Evolutionary conservation across 345 rosid genomes (phyloP), one percentile per base, ranked within the genome.

Genomic region (Sonneratia alba): DNA sequence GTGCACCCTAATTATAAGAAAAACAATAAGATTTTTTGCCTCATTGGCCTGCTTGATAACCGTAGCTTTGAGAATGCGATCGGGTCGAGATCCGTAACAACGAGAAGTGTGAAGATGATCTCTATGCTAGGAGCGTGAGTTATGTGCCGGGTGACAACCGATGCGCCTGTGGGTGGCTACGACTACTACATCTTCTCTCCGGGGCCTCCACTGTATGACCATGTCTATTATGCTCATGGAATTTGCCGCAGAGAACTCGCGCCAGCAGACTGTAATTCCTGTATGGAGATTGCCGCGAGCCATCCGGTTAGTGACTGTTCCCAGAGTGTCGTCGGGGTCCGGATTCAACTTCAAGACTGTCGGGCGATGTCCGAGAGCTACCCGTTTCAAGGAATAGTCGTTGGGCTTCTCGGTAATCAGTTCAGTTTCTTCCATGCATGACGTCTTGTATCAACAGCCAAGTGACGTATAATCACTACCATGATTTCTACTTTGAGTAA

Each of bases 331-430:
- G 71, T 27, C 32, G 32, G 71, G 47, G 71, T 59, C 18, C 59
- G 48, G 24, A 69, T 69, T 21, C 71, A 68, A 32, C 71, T 68
- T 42, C 57, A 68, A 5, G 56, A 68, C 19, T 68, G 71, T 10
- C 34, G 37, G 21, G 56, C 27, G 18, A 69, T 57, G 56, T 47
- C 47, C 59, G 59, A 69, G 37, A 32, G 11, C 3, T 24, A 69
- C 24, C 36, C 6, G 21, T 69, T 69, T 69, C 8, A 24, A 69
- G 36, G 13, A 48, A 37, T 47, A 43, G n/a, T 19, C 18, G 16
- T 47, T 7, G 11, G 51, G 59, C 1, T 18, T 18, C 53, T 48
- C 14, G 18, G 53, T 48, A 48, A 4, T 40, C 43, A 40, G 43
- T 40, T 40, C 7, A 40, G 43, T 40, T 40, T 40, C 43, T 40